Evolutionary conservation across 2,329 filamentous ascomycete species (phyloP).

Genomic region (Phialophora tarda): DNA sequence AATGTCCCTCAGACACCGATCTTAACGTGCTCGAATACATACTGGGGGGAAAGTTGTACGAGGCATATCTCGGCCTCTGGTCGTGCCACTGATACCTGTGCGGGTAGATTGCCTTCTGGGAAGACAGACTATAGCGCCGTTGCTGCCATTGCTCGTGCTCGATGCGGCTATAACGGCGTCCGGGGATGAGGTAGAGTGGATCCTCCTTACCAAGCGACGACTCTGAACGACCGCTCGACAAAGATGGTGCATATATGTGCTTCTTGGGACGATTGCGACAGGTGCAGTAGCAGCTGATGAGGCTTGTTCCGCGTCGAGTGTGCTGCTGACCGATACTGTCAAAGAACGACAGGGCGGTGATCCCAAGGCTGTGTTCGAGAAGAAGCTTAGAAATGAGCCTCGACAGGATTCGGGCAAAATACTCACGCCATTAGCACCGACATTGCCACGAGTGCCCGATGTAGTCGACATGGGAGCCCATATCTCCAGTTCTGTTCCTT

Average conservation of each 20-base stretch:
- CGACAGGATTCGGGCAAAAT: neutral
- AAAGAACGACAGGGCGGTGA: conserved; percentile 24
- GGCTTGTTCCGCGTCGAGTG: neutral
- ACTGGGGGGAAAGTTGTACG: conserved; percentile 18
- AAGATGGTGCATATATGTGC: conserved; percentile 4
- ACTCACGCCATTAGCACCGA: conserved; percentile 31
- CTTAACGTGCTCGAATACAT: conserved; percentile 30
- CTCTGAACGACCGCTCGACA: conserved; percentile 22
- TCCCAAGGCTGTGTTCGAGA: conserved; percentile 14
- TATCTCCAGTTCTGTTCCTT: conserved; percentile 30
- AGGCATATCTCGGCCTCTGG: conserved; percentile 20
- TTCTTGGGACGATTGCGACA: conserved; percentile 7
- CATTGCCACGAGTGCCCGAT: conserved; percentile 30
- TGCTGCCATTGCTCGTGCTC: conserved; percentile 35
- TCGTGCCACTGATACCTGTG: conserved; percentile 24
- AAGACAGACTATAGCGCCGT: conserved; percentile 32
- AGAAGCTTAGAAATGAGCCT: neutral
- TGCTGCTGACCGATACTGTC: conserved; percentile 13
- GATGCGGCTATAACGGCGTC: conserved; percentile 13
- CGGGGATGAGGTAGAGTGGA: conserved; percentile 22
- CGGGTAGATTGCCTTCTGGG: conserved; percentile 33
- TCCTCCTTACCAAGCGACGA: conserved; percentile 25
- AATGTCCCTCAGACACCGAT: conserved; percentile 30
- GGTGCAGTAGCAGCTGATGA: conserved; percentile 19
- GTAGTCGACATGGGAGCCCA: conserved; percentile 26